phyloP scores from a whole-genome alignment of 2,329 filamentous ascomycete species.

The Didymella sp. region DNA sequence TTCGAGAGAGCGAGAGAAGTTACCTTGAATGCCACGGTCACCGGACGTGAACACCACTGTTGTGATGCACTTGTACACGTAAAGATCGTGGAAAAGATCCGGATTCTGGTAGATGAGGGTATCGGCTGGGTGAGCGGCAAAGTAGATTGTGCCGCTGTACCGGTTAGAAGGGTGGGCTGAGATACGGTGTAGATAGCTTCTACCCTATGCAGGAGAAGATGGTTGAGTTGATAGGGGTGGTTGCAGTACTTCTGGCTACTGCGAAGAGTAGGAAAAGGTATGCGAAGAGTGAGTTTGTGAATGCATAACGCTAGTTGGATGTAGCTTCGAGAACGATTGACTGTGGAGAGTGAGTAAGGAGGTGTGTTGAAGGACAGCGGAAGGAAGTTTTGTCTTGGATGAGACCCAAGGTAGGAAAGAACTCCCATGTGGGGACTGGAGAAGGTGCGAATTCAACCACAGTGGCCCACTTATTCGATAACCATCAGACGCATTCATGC shows the following conservation, averaged over 20 bases:
- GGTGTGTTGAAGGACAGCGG: not conserved
- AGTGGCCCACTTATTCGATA: not conserved
- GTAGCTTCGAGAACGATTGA: not conserved
- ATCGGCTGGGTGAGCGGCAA: constrained; percentile 38
- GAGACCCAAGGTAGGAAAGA: not conserved
- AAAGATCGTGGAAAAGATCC: constrained; percentile 38
- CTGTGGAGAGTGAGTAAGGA: not conserved
- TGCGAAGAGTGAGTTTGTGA: not conserved
- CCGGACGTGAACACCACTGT: constrained; percentile 37
- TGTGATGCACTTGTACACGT: constrained; percentile 37
- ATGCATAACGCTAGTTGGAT: not conserved
- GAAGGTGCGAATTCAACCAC: not conserved
- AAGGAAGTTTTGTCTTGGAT: not conserved
- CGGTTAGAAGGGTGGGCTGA: constrained; percentile 5
- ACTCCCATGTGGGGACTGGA: not conserved
- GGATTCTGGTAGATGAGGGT: constrained; percentile 39
- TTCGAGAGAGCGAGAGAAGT: constrained; percentile 27
- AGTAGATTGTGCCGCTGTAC: constrained; percentile 36
- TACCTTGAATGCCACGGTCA: constrained; percentile 27
- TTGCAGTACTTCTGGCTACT: not conserved
- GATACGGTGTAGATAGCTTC: not conserved
- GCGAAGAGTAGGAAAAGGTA: constrained; percentile 5
- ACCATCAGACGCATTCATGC: not conserved
- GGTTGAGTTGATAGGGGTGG: not conserved
- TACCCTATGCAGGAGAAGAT: constrained; percentile 23